These are phyloP conservation scores for Diplodia seriata DNA, from an alignment of 2,329 filamentous ascomycete species.

Conservation along the genomic window DNA sequence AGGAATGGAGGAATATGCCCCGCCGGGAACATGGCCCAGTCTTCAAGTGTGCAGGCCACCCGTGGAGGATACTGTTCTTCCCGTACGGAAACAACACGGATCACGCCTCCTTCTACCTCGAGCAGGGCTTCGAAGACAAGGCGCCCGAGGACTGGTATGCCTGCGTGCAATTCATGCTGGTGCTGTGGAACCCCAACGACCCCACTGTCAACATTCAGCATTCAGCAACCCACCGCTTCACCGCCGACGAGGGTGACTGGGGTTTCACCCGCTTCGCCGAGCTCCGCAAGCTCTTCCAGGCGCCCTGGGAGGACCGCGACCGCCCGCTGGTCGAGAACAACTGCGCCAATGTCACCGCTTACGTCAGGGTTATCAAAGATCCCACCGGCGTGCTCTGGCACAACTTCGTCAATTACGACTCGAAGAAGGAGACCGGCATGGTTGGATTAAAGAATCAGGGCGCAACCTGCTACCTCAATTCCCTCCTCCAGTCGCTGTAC, in stretches of 20 bases:
- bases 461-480: constrained; percentile 67
- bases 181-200: constrained; percentile 92
- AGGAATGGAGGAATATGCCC: constrained; percentile 76
- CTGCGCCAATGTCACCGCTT: constrained; percentile 79
- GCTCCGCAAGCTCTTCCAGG: constrained; percentile 80
- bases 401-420: constrained; percentile 87
- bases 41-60: constrained; percentile 85
- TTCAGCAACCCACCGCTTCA: constrained; percentile 92
- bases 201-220: constrained; percentile 80
- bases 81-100: constrained; percentile 95
- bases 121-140: constrained; percentile 81
- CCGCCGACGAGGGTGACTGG: constrained; percentile 96
- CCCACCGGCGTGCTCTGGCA: constrained; percentile 91
- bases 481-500: constrained; percentile 56
- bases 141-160: constrained; percentile 94
- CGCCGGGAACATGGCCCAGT: constrained; percentile 87
- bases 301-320: constrained; percentile 72
- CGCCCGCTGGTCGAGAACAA: constrained; percentile 81
- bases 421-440: constrained; percentile 98
- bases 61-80: constrained; percentile 96
- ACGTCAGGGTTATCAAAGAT: constrained; percentile 81
- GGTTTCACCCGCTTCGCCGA: constrained; percentile 98
- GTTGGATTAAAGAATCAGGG: constrained; percentile 97
- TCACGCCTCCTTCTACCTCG: constrained; percentile 91
- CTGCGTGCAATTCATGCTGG: constrained; percentile 93